phyloP scores from a whole-genome alignment of 345 rosid genomes.

The Euphorbia tirucalli region DNA sequence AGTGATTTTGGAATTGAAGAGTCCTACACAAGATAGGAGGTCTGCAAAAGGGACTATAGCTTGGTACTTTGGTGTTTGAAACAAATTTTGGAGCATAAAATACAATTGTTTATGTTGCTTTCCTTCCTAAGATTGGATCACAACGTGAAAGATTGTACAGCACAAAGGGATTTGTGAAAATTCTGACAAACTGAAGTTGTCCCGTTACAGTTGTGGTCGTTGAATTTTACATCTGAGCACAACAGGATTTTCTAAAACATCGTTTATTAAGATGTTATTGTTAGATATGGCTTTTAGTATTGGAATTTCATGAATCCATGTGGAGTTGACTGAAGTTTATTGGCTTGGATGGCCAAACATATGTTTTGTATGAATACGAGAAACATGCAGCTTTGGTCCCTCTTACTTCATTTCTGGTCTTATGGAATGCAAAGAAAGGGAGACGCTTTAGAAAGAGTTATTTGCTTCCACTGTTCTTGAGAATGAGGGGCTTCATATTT shows the following conservation, averaged over 20 bases:
- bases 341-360: not conserved
- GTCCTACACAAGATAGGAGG: not conserved
- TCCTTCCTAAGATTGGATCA: not conserved
- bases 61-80: not conserved
- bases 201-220: not conserved
- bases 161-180: not conserved
- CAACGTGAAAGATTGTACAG: not conserved
- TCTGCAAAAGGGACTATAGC: not conserved
- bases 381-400: not conserved
- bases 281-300: not conserved
- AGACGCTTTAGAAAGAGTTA: not conserved
- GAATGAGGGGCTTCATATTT: not conserved
- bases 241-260: not conserved
- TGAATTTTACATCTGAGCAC: not conserved
- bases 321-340: not conserved
- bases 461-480: not conserved
- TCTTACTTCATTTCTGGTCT: not conserved
- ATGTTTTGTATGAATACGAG: not conserved
- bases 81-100: not conserved
- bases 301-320: not conserved
- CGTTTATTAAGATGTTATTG: not conserved
- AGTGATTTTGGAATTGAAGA: not conserved
- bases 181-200: not conserved
- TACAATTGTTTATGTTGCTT: not conserved
- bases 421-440: not conserved